Conservation (phyloP, 768 basidiomycete genomes). For the Cytidiella melzeri region DNA sequence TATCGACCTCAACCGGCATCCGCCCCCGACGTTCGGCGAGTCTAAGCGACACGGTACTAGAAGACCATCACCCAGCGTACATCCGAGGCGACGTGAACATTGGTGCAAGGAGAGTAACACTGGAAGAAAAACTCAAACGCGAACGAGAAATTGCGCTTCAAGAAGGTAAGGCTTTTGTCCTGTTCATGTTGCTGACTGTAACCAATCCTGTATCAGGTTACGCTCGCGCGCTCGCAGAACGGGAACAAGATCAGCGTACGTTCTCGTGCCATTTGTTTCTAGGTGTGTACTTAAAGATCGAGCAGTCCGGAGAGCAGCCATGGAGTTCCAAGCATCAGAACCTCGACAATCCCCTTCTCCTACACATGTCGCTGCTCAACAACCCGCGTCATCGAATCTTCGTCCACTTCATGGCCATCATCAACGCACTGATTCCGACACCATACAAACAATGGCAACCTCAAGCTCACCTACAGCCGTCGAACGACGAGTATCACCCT, state of each 20-base stretch:
- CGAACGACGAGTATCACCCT: conserved; percentile 23
- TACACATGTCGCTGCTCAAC: conserved; percentile 27
- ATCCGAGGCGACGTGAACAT: conserved; percentile 30
- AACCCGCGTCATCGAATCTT: conserved; percentile 21
- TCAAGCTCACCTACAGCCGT: conserved; percentile 54
- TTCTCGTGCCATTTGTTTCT: too few species aligned
- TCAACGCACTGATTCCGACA: conserved; percentile 71
- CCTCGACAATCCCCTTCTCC: conserved; percentile 46
- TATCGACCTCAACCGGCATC: conserved; percentile 36
- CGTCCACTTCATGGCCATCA: conserved; percentile 36
- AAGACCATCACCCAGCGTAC: conserved; percentile 31
- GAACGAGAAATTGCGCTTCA: conserved; percentile 32
- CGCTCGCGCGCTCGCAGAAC: too few species aligned
- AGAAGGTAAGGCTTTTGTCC: conserved; percentile 40
- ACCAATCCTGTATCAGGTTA: too few species aligned
- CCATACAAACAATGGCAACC: conserved; percentile 42
- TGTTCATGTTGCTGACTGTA: too few species aligned
- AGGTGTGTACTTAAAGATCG: too few species aligned
- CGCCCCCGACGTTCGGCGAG: conserved; percentile 73
- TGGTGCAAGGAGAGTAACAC: conserved; percentile 34
- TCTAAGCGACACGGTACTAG: conserved; percentile 46
- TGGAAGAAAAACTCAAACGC: conserved; percentile 39
- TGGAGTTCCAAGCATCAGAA: not conserved
- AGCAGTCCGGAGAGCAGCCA: not conserved
- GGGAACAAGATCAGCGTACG: too few species aligned